These are phyloP conservation scores for Coprinopsis strossmayeri DNA, from an alignment of 768 basidiomycete species.

Conservation along the genomic window DNA sequence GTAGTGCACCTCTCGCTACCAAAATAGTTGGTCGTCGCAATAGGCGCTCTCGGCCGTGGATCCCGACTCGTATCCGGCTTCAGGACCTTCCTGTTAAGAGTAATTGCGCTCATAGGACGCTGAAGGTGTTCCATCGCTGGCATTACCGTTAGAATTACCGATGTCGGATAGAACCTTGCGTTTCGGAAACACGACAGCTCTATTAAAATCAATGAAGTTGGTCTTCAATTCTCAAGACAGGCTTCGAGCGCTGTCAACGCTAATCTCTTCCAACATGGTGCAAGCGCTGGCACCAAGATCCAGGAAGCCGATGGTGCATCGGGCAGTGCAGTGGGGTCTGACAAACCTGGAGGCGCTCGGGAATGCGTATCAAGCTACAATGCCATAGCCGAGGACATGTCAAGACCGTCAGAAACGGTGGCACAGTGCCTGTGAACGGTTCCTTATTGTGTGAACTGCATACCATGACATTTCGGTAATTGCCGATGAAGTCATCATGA, in stretches of 20 bases:
- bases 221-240: too few relatives aligned
- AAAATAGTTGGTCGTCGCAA: too few relatives aligned
- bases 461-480: background rate
- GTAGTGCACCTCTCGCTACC: too few relatives aligned
- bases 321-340: background rate
- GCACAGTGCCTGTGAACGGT: background rate
- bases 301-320: background rate
- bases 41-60: too few relatives aligned
- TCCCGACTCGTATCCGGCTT: too few relatives aligned
- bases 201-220: too few relatives aligned
- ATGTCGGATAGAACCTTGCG: background rate
- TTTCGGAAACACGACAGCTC: background rate
- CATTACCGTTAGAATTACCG: background rate
- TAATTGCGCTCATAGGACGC: background rate
- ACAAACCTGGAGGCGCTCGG: background rate
- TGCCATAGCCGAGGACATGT: conserved; percentile 3
- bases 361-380: background rate
- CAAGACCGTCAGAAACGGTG: background rate
- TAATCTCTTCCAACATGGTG: background rate
- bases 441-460: background rate
- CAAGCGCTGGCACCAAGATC: background rate
- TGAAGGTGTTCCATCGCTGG: background rate
- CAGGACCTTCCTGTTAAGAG: background rate
- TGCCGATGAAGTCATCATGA: background rate
- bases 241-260: too few relatives aligned